Evolutionary conservation across 2,329 filamentous ascomycete genomes (phyloP), one percentile per base, ranked within the genome.

Genomic region (Emergomyces pasteurianus): DNA sequence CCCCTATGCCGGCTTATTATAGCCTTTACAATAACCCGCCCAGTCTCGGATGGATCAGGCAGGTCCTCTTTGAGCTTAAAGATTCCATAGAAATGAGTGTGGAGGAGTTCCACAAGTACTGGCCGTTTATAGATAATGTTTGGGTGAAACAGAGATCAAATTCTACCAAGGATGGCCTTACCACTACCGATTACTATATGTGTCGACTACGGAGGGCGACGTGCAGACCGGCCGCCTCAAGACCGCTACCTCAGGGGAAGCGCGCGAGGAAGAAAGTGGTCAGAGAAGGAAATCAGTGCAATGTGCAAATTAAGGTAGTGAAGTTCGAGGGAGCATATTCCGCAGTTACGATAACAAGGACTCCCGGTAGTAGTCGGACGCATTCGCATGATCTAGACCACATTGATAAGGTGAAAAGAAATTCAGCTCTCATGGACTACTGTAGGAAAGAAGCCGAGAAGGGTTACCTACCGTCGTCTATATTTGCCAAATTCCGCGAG

Each of bases 101-200:
- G 43, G 72, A 74, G 28, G 77, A 79, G 58, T 79, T 78, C 62
- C 75, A 78, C 61, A 73, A 70, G 18, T 79, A 78, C 64, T 79
- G 76, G 73, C 77, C 77, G 7, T 79, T 77, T 58, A 75, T 79
- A 57, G 77, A 79, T 64, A 79, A 79, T 64, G 74, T 79, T n/a
- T 79, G 77, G 77, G 75, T 78, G 12, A 78, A 78, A 59, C 75
- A 78, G 63, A 72, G 77, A 62, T 72, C 71, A 18, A 73, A 75
- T 61, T 67, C 73, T 8, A 75, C 72, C 64, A 74, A 74, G 64
- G 74, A 73, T 62, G 75, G 75, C 2, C 72, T 73, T 52, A 73
- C 71, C 58, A 75, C 70, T 3, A 77, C 76, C 2, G 77, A 79
- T 54, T 78, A 78, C 63, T 79, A 79, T 61, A 77, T 75, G 69